phyloP scores from a whole-genome alignment of 371 early-diverging fungal species.

The Rhizopus delemar region DNA sequence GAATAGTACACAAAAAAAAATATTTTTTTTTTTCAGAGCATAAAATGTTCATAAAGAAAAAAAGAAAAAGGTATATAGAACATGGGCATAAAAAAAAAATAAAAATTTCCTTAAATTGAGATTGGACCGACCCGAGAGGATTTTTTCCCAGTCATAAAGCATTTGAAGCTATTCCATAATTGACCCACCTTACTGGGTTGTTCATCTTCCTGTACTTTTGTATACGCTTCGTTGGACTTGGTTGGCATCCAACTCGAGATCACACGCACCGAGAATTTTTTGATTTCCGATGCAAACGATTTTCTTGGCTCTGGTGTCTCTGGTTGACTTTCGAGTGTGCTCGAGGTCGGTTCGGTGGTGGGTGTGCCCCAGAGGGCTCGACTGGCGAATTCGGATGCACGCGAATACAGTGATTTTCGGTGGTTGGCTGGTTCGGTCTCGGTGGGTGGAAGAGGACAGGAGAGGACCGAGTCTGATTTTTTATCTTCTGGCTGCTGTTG shows the following conservation, averaged over 20 bases:
- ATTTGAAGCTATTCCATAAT: conserved; percentile 49
- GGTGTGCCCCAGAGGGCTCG: conserved; percentile 23
- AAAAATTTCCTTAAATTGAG: neutral
- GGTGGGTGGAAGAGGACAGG: neutral
- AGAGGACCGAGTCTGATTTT: conserved; percentile 1
- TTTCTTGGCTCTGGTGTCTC: conserved; percentile 6
- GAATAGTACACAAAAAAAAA: too few species aligned
- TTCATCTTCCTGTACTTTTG: conserved; percentile 6
- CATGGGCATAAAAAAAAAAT: too few species aligned
- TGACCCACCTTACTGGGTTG: conserved; percentile 26
- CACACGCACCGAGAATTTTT: conserved; percentile 24
- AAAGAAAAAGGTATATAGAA: too few species aligned
- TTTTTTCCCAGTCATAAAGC: conserved; percentile 42
- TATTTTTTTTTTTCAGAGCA: too few species aligned
- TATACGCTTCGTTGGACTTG: neutral
- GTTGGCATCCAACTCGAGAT: conserved; percentile 6
- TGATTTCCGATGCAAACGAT: conserved; percentile 23
- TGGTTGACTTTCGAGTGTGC: neutral
- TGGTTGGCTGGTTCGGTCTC: neutral
- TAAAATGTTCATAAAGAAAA: too few species aligned
- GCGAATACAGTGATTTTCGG: conserved; percentile 8
- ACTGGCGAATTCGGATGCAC: conserved; percentile 25
- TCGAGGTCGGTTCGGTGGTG: neutral
- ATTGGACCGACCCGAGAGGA: conserved; percentile 38
- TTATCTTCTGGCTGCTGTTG: conserved; percentile 1